phyloP scores from a whole-genome alignment of 2,329 filamentous ascomycete genomes.

The Xylariaceae sp. region DNA sequence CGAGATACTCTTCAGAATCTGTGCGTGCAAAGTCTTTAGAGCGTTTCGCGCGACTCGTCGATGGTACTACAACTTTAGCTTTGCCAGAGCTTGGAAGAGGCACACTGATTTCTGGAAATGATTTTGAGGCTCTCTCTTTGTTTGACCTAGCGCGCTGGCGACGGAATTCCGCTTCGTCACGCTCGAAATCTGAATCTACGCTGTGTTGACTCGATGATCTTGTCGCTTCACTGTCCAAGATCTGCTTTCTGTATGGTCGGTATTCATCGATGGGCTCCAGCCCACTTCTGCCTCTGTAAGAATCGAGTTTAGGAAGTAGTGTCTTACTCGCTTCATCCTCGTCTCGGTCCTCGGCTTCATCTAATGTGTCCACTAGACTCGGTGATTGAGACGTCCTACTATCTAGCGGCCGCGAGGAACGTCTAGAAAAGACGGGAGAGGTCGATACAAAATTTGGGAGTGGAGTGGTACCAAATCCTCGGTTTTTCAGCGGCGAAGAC shows the following conservation, averaged over 20 bases:
- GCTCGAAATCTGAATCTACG: constrained; percentile 38
- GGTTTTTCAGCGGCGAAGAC: constrained; percentile 59
- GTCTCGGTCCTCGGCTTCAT: constrained; percentile 1
- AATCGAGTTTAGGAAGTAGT: constrained; percentile 23
- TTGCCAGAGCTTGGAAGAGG: constrained; percentile 30
- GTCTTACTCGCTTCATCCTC: constrained; percentile 27
- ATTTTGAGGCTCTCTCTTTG: constrained; percentile 38
- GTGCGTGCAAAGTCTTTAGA: constrained; percentile 2
- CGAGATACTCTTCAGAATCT: constrained; percentile 24
- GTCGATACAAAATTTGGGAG: constrained; percentile 51
- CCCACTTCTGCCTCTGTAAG: constrained; percentile 21
- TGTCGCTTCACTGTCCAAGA: constrained; percentile 16
- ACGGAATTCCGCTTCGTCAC: constrained; percentile 33
- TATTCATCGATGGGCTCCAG: constrained; percentile 41
- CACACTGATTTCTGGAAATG: constrained; percentile 38
- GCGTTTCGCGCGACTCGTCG: constrained; percentile 37
- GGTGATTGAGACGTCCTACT: constrained; percentile 26
- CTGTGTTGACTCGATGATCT: constrained; percentile 31
- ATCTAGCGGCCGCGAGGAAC: constrained; percentile 33
- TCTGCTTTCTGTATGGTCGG: constrained; percentile 32
- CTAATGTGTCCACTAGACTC: constrained; percentile 20
- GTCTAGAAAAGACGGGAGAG: constrained; percentile 44
- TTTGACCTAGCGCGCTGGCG: constrained; percentile 37
- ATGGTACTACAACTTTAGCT: constrained; percentile 41
- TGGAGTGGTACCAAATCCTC: constrained; percentile 56